Evolutionary conservation across 306 rosid genomes (phyloP).

Genomic region (Canavalia ensiformis): DNA sequence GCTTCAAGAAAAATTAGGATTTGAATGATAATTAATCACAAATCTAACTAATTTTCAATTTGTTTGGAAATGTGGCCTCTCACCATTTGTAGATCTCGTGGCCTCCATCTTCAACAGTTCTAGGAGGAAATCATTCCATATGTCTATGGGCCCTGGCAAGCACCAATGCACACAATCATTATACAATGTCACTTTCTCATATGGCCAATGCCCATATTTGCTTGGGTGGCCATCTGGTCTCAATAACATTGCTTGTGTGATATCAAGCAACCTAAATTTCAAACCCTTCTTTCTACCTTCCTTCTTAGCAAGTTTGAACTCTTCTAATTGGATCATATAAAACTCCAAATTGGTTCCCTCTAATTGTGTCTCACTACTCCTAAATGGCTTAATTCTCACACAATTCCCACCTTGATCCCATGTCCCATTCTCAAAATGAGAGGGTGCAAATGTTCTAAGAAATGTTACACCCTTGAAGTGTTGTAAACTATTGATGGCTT

Average conservation of each 20-base stretch:
- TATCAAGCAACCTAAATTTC: not conserved
- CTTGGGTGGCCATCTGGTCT: slow-evolving; percentile 8
- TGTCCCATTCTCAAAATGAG: slow-evolving; percentile 14
- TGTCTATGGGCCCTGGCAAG: not conserved
- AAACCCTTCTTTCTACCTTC: slow-evolving; percentile 1
- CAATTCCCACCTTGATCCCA: not conserved
- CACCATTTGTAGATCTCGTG: not conserved
- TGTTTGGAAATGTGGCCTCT: too few species aligned
- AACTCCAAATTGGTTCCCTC: not conserved
- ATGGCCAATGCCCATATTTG: not conserved
- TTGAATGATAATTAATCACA: too few species aligned
- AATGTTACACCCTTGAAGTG: not conserved
- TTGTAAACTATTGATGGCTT: slow-evolving; percentile 1
- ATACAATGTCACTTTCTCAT: not conserved
- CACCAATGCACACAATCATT: not conserved
- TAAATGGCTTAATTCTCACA: not conserved
- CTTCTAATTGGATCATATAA: not conserved
- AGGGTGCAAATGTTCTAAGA: slow-evolving; percentile 3
- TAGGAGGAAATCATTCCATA: not conserved
- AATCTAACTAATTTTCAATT: too few species aligned
- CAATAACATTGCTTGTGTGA: slow-evolving; percentile 2
- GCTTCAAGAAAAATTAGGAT: too few species aligned
- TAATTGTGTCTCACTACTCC: not conserved
- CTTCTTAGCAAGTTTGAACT: not conserved
- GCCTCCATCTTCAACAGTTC: not conserved